These are phyloP conservation scores for Botrytis paeoniae DNA, from an alignment of 2,329 filamentous ascomycete genomes.

Conservation along the genomic window DNA sequence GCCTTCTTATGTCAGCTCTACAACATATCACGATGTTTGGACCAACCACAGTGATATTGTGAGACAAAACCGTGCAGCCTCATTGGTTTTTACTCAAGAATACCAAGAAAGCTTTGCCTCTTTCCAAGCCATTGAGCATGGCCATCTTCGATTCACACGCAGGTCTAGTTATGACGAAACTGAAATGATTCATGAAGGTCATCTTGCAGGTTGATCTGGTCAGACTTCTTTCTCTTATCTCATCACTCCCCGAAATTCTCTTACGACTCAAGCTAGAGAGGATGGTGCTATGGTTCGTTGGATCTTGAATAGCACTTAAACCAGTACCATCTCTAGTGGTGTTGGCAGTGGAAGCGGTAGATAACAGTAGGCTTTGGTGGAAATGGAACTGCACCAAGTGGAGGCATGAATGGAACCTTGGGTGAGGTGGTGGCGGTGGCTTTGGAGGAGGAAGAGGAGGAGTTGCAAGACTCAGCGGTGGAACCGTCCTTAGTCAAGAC, in stretches of 20 bases:
- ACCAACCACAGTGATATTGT: conserved; percentile 39
- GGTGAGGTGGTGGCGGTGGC: not conserved
- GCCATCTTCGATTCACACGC: conserved; percentile 82
- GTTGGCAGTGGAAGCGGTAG: not conserved
- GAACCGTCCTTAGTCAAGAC: not conserved
- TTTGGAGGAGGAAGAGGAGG: not conserved
- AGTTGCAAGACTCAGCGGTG: not conserved
- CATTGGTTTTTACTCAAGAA: conserved; percentile 80
- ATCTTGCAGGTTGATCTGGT: conserved; percentile 28
- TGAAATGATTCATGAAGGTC: conserved; percentile 18
- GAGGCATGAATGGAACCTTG: not conserved
- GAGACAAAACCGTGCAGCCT: conserved; percentile 51
- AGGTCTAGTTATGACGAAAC: conserved; percentile 42
- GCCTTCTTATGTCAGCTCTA: conserved; percentile 42
- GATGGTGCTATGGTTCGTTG: conserved; percentile 56
- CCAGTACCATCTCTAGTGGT: not conserved
- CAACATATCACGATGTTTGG: conserved; percentile 68
- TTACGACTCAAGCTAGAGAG: conserved; percentile 57
- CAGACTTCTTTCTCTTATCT: conserved; percentile 67
- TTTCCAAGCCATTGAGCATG: conserved; percentile 71
- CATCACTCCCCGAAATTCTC: conserved; percentile 68
- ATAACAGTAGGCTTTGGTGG: not conserved
- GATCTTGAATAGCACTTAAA: conserved; percentile 42
- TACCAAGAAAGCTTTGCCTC: conserved; percentile 61
- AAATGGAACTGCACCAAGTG: not conserved